Base-by-base conservation (phyloP, 2,329 filamentous ascomycete genomes). In the Diplodia sapinea region DNA sequence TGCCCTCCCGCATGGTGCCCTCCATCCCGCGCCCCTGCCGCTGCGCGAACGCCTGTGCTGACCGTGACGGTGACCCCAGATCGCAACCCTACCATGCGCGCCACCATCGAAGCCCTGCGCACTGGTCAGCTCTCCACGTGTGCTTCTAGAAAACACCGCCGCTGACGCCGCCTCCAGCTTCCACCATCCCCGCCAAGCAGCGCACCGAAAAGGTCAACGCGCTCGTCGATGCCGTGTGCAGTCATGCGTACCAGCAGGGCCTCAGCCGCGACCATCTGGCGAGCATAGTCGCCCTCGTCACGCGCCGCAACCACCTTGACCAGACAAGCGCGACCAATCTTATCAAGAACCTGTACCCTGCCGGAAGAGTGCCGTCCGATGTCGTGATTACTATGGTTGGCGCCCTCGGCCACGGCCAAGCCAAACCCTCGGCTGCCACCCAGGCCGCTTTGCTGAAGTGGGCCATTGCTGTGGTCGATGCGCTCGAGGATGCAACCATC, bases 371-470 rank as follows among this genome's bases (percentile, higher is more conserved):
- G n/a, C 76, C 86, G 13, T 82, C 85, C 40, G 82, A 87, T 67
- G 77, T 88, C 50, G 81, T 91, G 61, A 82, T 92, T 59, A 88
- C 86, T 68, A 80, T 94, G 11, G 85, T 95, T 26, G 89, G 89
- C 64, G 87, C 86, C 57, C 83, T 96, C n/a, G 92, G 93, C 3
- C 89, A 93, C 73, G 92, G 91, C 73, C 87, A 88, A 75, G 84
- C 87, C 66, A 96, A 94, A 76, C 90, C 92, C 15, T 87, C 89
- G 15, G 83, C 91, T 54, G 82, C 85, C 54, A 86, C 91, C 0
- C 92, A 96, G 78, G 86, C 86, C 31, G 82, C 88, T 51, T 82
- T 96, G 62, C 79, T 96, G 70, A 89, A 87, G 78, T 96, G 93
- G 93, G 82, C 96, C 61, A 85, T 93, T 67, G 87, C 92, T 79